These are phyloP conservation scores for Xylogone sp. DNA, from an alignment of 2,329 filamentous ascomycete genomes.

Conservation along the genomic window DNA sequence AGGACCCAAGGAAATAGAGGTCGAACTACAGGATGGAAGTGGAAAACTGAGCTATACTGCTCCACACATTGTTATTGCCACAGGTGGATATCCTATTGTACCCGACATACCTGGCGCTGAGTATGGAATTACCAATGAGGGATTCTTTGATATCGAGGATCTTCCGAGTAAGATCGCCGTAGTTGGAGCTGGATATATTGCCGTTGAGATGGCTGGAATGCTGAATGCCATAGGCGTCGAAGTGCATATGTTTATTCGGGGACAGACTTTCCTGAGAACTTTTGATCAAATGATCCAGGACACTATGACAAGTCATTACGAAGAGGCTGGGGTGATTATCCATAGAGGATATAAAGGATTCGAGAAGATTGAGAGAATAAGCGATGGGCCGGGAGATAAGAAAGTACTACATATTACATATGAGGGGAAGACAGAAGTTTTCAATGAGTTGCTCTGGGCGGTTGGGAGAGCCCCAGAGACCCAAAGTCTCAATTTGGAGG, in stretches of 20 bases:
- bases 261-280: constrained; percentile 42
- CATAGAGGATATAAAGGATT: constrained; percentile 42
- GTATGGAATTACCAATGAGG: constrained; percentile 47
- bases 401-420: constrained; percentile 39
- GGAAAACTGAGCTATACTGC: constrained; percentile 36
- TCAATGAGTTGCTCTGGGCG: constrained; percentile 48
- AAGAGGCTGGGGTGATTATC: constrained; percentile 41
- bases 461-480: constrained; percentile 42
- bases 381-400: constrained; percentile 30
- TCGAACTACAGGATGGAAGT: constrained; percentile 35
- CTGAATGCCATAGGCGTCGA: constrained; percentile 44
- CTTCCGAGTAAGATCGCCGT: constrained; percentile 45
- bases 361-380: constrained; percentile 37
- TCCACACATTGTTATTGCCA: constrained; percentile 44
- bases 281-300: constrained; percentile 50
- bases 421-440: constrained; percentile 38
- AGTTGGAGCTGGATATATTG: constrained; percentile 47
- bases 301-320: constrained; percentile 47
- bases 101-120: constrained; percentile 38
- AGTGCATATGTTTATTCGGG: constrained; percentile 46
- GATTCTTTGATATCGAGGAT: constrained; percentile 47
- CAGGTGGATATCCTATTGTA: constrained; percentile 40
- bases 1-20: constrained; percentile 39
- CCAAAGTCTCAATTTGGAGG: constrained; percentile 36
- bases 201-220: constrained; percentile 47